Evolutionary conservation across 2,329 filamentous ascomycete species (phyloP), one percentile per base, ranked within the genome.

Genomic region (Aspergillus hiratsukae): DNA sequence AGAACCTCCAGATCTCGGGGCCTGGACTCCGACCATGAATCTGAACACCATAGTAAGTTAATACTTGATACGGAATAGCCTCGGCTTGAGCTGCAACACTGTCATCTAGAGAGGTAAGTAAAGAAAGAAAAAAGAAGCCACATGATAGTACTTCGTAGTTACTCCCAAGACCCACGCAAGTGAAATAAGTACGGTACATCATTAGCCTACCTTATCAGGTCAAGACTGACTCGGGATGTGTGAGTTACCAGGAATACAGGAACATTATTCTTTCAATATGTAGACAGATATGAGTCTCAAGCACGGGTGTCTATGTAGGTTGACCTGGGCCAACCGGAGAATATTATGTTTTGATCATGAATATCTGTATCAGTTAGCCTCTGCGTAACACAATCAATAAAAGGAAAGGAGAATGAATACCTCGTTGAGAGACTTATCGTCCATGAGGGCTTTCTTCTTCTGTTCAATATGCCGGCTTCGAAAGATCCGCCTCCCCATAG

Each of bases 381-480:
- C 61, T 29, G 37, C 45, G 37, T 43, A 35, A 19, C 3, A 40
- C 14, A 21, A 6, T 23, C 27, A 23, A 21, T 17, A 7, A 8
- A 8, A 23, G 48, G 49, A n/a, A 27, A 35, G 25, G 21, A n/a
- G 21, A 40, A 43, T 28, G 54, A 78, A 72, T 76, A 92, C 89
- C 85, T 97, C 91, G 72, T 92, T 93, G 68, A 97, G 75, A 14
- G 91, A 90, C 68, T 88, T 86, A 50, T 87, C 82, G 72, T 97
- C 89, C 77, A 91, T 83, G 57, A 91, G 83, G 2, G 92, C 91
- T 77, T 87, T 84, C 66, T 86, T 87, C 79, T 97, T 97, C 66
- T 94, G 90, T 55, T 88, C 88, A 67, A 97, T 96, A 73, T 92
- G 90, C 58, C 90, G 83, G 63, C 89, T 86, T 61, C 93, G 81